phyloP scores from a whole-genome alignment of 2,329 filamentous ascomycete genomes.

The Pseudogymnoascus sp. region DNA sequence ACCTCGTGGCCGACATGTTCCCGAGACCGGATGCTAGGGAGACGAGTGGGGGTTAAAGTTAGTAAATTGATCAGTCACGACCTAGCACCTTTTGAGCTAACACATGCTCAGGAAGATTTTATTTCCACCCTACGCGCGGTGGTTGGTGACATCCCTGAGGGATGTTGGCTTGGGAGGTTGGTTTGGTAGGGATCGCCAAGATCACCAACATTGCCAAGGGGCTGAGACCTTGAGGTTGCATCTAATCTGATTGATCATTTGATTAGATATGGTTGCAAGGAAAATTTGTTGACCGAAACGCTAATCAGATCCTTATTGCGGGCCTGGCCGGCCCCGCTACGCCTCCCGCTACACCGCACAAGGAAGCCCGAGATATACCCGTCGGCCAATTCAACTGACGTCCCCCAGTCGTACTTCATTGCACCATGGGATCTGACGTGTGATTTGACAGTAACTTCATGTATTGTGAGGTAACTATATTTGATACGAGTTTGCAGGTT shows the following conservation, averaged over 20 bases:
- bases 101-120: not conserved
- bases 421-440: not conserved
- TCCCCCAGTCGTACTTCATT: not conserved
- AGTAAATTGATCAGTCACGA: not conserved
- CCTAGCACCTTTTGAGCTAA: not conserved
- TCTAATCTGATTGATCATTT: conserved; percentile 15
- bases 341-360: not conserved
- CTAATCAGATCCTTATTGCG: conserved; percentile 4
- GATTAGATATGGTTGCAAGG: conserved; percentile 6
- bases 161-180: not conserved
- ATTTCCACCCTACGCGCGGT: not conserved
- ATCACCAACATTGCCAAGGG: not conserved
- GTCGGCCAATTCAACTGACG: not conserved
- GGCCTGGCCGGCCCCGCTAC: not conserved
- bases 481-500: not conserved
- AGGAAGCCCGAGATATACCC: not conserved
- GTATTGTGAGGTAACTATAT: conserved; percentile 1
- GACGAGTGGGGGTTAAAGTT: not conserved
- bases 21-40: conserved; percentile 4
- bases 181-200: not conserved
- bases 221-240: not conserved
- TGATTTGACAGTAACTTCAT: not conserved
- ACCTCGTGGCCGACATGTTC: not conserved
- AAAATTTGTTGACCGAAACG: not conserved
- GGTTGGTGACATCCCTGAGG: not conserved